phyloP scores from a whole-genome alignment of 2,329 filamentous ascomycete genomes.

The Nemania sp. region DNA sequence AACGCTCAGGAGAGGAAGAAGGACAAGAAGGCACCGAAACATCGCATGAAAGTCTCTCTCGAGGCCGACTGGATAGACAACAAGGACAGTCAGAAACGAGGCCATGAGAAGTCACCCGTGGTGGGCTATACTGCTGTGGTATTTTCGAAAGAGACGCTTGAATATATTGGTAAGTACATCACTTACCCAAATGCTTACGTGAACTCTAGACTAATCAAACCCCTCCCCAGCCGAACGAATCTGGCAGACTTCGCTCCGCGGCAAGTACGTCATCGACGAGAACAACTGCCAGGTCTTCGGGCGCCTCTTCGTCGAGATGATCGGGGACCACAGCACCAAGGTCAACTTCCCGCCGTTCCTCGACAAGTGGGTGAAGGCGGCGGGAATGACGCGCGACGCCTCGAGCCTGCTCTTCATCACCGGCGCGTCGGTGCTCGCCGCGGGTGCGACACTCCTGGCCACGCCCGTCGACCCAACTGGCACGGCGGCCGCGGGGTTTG shows the following conservation, averaged over 20 bases:
- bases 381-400: not conserved
- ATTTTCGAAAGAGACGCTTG: not conserved
- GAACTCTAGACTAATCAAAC: not conserved
- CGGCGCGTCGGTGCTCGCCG: not conserved
- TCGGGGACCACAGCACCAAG: not conserved
- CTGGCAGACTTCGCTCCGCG: not conserved
- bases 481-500: not conserved
- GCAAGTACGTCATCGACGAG: not conserved
- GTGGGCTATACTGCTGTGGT: not conserved
- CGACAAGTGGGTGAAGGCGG: not conserved
- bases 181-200: not conserved
- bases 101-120: not conserved
- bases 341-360: not conserved
- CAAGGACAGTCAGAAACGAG: not conserved
- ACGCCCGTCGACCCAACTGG: not conserved
- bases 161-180: not conserved
- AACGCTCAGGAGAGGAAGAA: not conserved
- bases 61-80: not conserved
- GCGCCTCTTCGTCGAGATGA: not conserved
- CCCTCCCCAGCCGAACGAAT: not conserved
- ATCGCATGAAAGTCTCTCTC: not conserved
- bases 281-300: not conserved
- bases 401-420: not conserved
- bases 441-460: not conserved
- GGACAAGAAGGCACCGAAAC: not conserved